Conservation (phyloP, 805 yeast genomes). For the Candida silvatica region DNA sequence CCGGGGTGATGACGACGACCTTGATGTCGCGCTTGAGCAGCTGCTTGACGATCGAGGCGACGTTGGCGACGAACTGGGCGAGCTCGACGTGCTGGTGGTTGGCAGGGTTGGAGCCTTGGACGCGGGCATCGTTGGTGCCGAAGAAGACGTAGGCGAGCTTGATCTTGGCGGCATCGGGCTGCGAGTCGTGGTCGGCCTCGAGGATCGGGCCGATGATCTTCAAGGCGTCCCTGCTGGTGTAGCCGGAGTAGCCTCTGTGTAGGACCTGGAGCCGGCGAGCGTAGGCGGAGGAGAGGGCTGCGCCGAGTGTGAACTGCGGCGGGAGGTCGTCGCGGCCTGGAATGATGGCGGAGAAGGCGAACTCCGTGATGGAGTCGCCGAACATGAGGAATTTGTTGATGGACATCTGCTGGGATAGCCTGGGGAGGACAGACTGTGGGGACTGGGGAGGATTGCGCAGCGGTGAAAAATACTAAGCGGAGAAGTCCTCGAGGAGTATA, state of each 20-base stretch:
- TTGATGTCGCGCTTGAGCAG: conserved; percentile 35
- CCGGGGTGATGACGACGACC: conserved; percentile 57
- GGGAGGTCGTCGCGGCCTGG: conserved; percentile 1
- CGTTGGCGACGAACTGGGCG: conserved; percentile 40
- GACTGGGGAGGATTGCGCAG: too few relatives aligned
- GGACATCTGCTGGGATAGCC: too few relatives aligned
- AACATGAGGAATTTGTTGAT: conserved; percentile 21
- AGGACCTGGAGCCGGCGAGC: conserved; percentile 58
- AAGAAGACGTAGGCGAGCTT: conserved; percentile 50
- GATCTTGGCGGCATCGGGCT: conserved; percentile 24
- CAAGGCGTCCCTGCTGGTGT: conserved; percentile 55
- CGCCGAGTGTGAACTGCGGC: conserved; percentile 21
- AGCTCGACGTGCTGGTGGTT: conserved; percentile 36
- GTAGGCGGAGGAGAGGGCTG: conserved; percentile 31
- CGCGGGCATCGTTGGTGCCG: conserved; percentile 68
- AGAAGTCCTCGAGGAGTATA: too few relatives aligned
- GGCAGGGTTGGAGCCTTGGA: conserved; percentile 28
- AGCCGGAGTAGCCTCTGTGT: conserved; percentile 73
- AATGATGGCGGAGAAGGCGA: conserved; percentile 17
- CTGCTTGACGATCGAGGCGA: conserved; percentile 30
- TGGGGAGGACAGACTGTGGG: too few relatives aligned
- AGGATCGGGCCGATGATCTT: conserved; percentile 43
- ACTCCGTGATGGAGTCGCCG: conserved; percentile 31
- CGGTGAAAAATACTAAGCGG: too few relatives aligned
- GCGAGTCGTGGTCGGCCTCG: conserved; percentile 33